Percentiles rank a stretch among this genome's conserved stretches.
Evolutionary conservation across 176 grass and related monocot genomes (phyloP).

Genomic region (Lolium multiflorum): DNA sequence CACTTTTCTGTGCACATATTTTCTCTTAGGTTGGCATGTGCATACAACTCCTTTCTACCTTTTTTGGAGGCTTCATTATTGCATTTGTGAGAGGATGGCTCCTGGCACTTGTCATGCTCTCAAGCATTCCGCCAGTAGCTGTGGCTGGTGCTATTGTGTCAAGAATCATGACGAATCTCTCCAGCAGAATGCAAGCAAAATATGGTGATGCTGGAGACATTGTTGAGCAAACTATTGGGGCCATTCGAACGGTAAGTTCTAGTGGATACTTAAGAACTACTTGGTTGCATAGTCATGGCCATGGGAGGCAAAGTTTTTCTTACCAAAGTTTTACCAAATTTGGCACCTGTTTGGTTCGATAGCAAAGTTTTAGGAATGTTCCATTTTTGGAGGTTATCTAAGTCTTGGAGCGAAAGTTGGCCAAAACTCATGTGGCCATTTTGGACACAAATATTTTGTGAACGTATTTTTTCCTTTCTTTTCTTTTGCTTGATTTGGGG

Average conservation of each 20-base stretch:
- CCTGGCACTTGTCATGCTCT: slow-evolving; percentile 79
- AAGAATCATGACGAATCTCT: slow-evolving; percentile 56
- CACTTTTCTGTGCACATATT: not conserved
- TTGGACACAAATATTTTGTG: not conserved
- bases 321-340: not conserved
- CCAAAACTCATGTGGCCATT: not conserved
- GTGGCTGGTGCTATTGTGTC: slow-evolving; percentile 51
- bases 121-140: slow-evolving; percentile 61
- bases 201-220: slow-evolving; percentile 77
- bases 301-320: not conserved
- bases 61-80: slow-evolving; percentile 75
- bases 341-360: not conserved
- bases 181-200: slow-evolving; percentile 59
- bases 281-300: not conserved
- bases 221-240: slow-evolving; percentile 75
- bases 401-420: not conserved
- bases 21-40: slow-evolving; percentile 69
- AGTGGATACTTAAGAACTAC: not conserved
- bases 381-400: not conserved
- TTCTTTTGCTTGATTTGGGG: no score
- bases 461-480: not conserved
- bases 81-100: slow-evolving; percentile 91
- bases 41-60: slow-evolving; percentile 74
- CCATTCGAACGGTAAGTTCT: slow-evolving; percentile 72
- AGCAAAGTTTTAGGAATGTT: not conserved